Evolutionary conservation across 805 yeast genomes (phyloP), one percentile per base, ranked within the genome.

Genomic region (Sungouiella blattae): DNA sequence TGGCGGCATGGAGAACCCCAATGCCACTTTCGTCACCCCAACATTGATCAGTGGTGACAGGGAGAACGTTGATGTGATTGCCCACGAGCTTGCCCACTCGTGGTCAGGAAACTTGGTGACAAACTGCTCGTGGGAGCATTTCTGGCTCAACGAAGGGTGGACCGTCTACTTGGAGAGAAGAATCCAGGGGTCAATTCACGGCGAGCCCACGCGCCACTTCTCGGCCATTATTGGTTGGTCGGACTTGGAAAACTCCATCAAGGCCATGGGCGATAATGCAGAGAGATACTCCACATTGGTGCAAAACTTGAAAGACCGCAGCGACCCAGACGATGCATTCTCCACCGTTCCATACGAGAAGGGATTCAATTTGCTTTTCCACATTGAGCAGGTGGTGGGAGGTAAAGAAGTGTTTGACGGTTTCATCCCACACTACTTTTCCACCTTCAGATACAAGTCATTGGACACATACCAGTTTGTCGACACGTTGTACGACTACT

Each of bases 111-210:
- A 88, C 54, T 71, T 87, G 46, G 95, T 88, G 27, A 88, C 96
- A 18, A 88, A 87, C 59, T 78, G 83, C 50, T 83, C 93, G 0
- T 88, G 95, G 93, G 89, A 86, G 54, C 95, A 87, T 63, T 87
- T 88, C 59, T 88, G 95, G 93, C 73, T 88, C 47, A 88, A 88
- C 57, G 96, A 88, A 65, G 96, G 96, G 24, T 88, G 96, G 96
- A 87, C 96, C 5, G 96, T 88, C 26, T 88, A 88, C 57, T 61
- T 88, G 24, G 96, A 88, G 61, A 75, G 96, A 57, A 69, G 95
- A 50, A 87, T 88, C 40, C 66, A 78, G 18, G 95, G 85, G 12
- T 74, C 70, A 11, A 57, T 87, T n/a, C 87, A 86, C 52, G 95
- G 93, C 16, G 91, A 85, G 49, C 60, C 77, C 21, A 69, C 76